Base-by-base conservation (phyloP, 2,329 filamentous ascomycete genomes). In the Hypoxylon sp. region DNA sequence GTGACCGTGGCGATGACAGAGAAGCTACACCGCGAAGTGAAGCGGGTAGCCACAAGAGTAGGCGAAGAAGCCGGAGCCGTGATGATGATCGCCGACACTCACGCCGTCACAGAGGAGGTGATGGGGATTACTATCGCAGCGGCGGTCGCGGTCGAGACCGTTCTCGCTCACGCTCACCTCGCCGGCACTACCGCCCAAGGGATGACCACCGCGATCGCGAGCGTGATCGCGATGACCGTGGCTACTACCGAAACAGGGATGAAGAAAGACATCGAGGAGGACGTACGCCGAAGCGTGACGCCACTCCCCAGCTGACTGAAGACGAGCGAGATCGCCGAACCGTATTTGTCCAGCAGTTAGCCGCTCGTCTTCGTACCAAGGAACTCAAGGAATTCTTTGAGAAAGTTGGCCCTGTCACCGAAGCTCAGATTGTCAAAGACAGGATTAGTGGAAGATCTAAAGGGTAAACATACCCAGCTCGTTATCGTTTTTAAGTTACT, bases 401-500 rank as follows among this genome's bases (percentile, higher is more conserved):
- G 80, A 94, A 95, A 82, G 92, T 96, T 75, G 96, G 96, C 70
- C 91, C 93, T 42, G 96, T 99, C 61, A 97, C 96, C 75, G 96
- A 98, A 80, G 96, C 96, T 55, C 96, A 98, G 84, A 99, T 99
- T 77, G 96, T 99, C 58, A 98, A 98, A 82, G 96, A 99, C 76
- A 89, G 96, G 70, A 94, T 99, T 70, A 98, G 94, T 82, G 93
- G 94, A 75, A 93, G 96, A 82, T 98, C 94, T 70, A 99, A 99
- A 86, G 96, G 96, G 95, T 97, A 86, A 78, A 92, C 78, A 4
- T 13, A 19, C 17, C 37, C 15, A 29, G n/a, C 24, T n/a, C 6
- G 29, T 2, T 11, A 19, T 21, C 17, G 52, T 1, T 59, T 48
- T 50, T 44, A 35, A 6, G n/a, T 56, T 63, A 54, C 60, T 54